Conservation (phyloP, 306 rosid genomes). For the Phaseolus lunatus region DNA sequence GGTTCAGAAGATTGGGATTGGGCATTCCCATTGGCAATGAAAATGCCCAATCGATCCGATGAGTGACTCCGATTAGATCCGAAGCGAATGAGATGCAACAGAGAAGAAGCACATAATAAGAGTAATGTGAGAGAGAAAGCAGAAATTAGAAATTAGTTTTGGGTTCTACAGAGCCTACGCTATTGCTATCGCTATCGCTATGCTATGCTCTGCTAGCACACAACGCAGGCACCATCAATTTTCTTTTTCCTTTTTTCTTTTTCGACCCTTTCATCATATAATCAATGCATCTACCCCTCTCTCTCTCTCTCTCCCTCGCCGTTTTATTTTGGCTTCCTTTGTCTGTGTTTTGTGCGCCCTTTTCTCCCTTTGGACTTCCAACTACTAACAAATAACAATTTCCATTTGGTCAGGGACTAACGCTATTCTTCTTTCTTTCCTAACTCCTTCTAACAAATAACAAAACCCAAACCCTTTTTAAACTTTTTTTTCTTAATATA, state of each 20-base stretch:
- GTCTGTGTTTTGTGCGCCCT: not conserved
- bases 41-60: slow-evolving; percentile 55
- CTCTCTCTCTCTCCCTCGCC: not conserved
- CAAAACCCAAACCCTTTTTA: too few species aligned
- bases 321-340: not conserved
- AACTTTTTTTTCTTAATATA: too few species aligned
- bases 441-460: not conserved
- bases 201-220: not conserved
- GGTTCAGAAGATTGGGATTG: slow-evolving; percentile 35
- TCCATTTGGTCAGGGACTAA: not conserved
- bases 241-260: not conserved
- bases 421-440: not conserved
- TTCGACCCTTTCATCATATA: not conserved
- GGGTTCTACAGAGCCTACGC: not conserved
- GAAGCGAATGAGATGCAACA: not conserved
- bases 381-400: not conserved
- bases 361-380: not conserved
- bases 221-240: not conserved
- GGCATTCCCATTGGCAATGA: slow-evolving; percentile 83
- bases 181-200: not conserved
- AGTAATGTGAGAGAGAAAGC: slow-evolving; percentile 32
- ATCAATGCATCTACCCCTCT: not conserved
- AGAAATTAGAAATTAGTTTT: slow-evolving; percentile 39
- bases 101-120: too few species aligned
- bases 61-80: not conserved